phyloP scores from a whole-genome alignment of 2,329 filamentous ascomycete genomes.

The Diaporthe nobilis region DNA sequence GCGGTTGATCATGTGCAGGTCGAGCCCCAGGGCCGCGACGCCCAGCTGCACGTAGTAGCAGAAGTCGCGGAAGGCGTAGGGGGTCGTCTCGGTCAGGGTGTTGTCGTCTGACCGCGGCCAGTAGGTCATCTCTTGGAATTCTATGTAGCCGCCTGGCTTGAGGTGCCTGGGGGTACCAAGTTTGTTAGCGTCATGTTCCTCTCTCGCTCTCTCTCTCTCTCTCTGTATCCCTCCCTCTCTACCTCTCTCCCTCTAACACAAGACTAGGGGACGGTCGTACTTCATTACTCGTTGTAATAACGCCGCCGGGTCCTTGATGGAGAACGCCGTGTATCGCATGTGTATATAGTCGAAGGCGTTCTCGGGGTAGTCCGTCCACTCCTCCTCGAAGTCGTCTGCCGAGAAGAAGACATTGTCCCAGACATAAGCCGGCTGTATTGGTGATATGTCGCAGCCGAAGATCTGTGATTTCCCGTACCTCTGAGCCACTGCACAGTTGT shows the following conservation, averaged over 20 bases:
- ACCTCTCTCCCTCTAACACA: no score
- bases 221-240: no score
- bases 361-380: conserved; percentile 61
- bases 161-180: conserved; percentile 56
- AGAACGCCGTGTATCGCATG: conserved; percentile 62
- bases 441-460: conserved; percentile 65
- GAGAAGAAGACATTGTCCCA: conserved; percentile 66
- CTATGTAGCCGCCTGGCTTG: conserved; percentile 66
- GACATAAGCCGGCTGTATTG: conserved; percentile 66
- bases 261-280: conserved; percentile 48
- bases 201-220: no score
- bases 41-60: conserved; percentile 57
- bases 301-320: conserved; percentile 57
- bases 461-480: conserved; percentile 59
- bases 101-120: conserved; percentile 60
- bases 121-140: conserved; percentile 63
- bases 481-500: conserved; percentile 59
- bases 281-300: conserved; percentile 60
- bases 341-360: conserved; percentile 65
- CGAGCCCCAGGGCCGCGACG: conserved; percentile 57
- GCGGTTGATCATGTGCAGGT: conserved; percentile 57
- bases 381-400: conserved; percentile 67
- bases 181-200: background rate
- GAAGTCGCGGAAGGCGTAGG: conserved; percentile 64
- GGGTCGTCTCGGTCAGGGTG: conserved; percentile 54